Evolutionary conservation across 1,139 yeast genomes (phyloP).

Genomic region (Pichia sp.): DNA sequence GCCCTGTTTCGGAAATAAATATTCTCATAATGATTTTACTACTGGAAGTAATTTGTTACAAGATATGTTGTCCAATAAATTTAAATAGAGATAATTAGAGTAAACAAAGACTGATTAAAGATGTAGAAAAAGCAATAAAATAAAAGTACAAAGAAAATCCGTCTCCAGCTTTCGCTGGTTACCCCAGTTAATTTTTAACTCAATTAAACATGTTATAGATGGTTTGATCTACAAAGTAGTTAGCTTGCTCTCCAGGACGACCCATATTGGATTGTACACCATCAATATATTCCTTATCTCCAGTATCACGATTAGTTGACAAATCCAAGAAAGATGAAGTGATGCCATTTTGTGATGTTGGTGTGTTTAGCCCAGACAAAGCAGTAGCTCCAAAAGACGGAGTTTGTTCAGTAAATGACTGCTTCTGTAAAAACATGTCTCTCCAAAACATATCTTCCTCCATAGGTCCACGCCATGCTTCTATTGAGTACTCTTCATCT

Average conservation of each 20-base stretch:
- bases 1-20: too few relatives aligned
- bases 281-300: too few relatives aligned
- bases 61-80: too few relatives aligned
- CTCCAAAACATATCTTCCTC: constrained; percentile 13
- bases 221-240: constrained; percentile 16
- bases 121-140: too few relatives aligned
- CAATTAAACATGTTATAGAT: constrained; percentile 18
- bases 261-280: neutral
- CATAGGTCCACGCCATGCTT: constrained; percentile 4
- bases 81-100: too few relatives aligned
- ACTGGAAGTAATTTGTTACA: too few relatives aligned
- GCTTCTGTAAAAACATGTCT: constrained; percentile 5
- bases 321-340: too few relatives aligned
- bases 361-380: too few relatives aligned
- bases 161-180: neutral
- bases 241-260: neutral
- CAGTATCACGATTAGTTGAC: too few relatives aligned
- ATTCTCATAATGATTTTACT: too few relatives aligned
- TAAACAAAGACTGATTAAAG: too few relatives aligned
- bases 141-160: neutral
- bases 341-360: too few relatives aligned
- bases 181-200: neutral
- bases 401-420: neutral
- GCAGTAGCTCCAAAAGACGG: neutral
- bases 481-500: neutral